Conservation (phyloP, 2,329 filamentous ascomycete species). For the Pseudomassariella vexata region DNA sequence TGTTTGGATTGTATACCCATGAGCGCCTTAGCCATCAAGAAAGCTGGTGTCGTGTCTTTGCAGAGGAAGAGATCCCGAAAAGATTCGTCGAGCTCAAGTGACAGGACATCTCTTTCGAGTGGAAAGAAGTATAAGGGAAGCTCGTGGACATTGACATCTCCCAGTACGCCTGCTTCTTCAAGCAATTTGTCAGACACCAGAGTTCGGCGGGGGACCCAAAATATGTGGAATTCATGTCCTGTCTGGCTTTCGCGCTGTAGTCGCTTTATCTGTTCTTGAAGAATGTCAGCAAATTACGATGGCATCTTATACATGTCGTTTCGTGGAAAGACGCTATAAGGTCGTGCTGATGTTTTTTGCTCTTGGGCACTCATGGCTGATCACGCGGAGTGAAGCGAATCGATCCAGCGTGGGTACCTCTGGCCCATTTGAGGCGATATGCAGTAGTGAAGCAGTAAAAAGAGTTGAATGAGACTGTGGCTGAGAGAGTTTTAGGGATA, state of each 20-base stretch:
- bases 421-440: too few species aligned
- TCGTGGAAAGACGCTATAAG: conserved; percentile 32
- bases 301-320: conserved; percentile 34
- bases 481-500: too few species aligned
- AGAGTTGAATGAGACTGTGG: too few species aligned
- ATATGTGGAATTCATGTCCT: conserved; percentile 93
- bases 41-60: conserved; percentile 88
- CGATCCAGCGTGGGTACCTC: too few species aligned
- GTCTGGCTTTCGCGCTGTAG: conserved; percentile 82
- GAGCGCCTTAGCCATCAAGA: conserved; percentile 80
- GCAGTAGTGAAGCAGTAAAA: too few species aligned
- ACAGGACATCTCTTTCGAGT: conserved; percentile 84
- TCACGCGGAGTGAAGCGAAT: too few species aligned
- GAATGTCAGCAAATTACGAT: conserved; percentile 55
- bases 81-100: conserved; percentile 80
- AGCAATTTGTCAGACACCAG: conserved; percentile 85
- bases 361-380: too few species aligned
- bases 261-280: conserved; percentile 80
- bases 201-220: conserved; percentile 91
- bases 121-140: conserved; percentile 87
- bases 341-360: conserved; percentile 33
- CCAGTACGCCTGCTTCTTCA: conserved; percentile 87
- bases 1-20: conserved; percentile 92
- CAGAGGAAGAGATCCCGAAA: conserved; percentile 84
- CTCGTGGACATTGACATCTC: conserved; percentile 84